Evolutionary conservation across 495 filamentous ascomycete species (phyloP).

Genomic region (Physcia stellaris): DNA sequence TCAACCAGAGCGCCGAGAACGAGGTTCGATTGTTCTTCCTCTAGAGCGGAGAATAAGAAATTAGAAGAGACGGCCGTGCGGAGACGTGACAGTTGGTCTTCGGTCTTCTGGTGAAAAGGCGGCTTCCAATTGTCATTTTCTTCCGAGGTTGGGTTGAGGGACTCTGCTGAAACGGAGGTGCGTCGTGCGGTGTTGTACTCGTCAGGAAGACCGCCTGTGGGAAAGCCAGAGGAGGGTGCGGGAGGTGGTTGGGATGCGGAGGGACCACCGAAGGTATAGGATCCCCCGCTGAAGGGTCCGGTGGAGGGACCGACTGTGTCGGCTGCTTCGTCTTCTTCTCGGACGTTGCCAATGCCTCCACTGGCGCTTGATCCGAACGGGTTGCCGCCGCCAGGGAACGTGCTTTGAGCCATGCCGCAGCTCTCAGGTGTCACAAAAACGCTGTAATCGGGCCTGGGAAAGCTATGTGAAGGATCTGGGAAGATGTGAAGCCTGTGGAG

Average conservation of each 20-base stretch:
- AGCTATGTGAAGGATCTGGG: no score
- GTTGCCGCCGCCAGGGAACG: slow-evolving; percentile 15
- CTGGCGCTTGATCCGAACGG: slow-evolving; percentile 22
- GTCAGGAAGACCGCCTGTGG: slow-evolving; percentile 62
- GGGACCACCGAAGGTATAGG: slow-evolving; percentile 4
- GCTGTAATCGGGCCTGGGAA: no score
- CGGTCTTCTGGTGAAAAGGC: slow-evolving; percentile 66
- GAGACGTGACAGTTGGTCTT: slow-evolving; percentile 66
- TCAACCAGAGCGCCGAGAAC: slow-evolving; percentile 86
- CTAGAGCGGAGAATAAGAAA: slow-evolving; percentile 88
- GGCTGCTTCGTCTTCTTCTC: slow-evolving; percentile 14
- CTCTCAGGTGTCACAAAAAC: no score
- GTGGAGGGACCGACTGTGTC: slow-evolving; percentile 8
- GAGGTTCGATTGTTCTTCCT: slow-evolving; percentile 77
- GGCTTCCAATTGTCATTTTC: slow-evolving; percentile 82
- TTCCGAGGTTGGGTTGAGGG: slow-evolving; percentile 73
- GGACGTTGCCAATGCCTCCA: slow-evolving; percentile 8
- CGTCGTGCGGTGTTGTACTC: slow-evolving; percentile 90
- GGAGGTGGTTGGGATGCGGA: slow-evolving; percentile 17
- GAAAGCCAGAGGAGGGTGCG: slow-evolving; percentile 22
- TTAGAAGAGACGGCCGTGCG: slow-evolving; percentile 73
- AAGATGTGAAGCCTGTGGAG: no score
- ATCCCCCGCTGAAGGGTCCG: slow-evolving; percentile 2
- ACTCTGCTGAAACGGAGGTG: slow-evolving; percentile 94
- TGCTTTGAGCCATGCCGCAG: slow-evolving; percentile 8